phyloP scores from a whole-genome alignment of 257 asterid genomes.

The Scutellaria baicalensis region DNA sequence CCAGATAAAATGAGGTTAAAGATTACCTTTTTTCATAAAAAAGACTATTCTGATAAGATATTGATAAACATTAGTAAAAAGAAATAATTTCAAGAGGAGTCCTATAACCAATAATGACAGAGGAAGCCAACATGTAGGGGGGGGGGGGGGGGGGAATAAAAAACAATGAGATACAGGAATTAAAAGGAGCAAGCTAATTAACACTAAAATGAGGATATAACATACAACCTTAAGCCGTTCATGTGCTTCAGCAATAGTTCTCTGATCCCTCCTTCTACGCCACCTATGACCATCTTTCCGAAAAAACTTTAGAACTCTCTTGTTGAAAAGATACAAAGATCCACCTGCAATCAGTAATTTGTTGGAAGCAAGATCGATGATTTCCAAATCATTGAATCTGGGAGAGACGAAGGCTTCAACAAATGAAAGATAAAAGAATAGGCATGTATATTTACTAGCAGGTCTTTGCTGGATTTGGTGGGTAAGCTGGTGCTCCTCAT shows the following conservation, averaged over 20 bases:
- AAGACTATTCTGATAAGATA: not conserved
- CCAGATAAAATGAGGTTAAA: slow-evolving; percentile 1
- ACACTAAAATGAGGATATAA: slow-evolving; percentile 8
- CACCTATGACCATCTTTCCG: slow-evolving; percentile 96
- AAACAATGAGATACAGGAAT: not conserved
- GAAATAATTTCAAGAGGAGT: not conserved
- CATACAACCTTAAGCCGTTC: slow-evolving; percentile 84
- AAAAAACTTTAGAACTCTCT: slow-evolving; percentile 68
- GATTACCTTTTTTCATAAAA: not conserved
- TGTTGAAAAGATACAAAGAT: slow-evolving; percentile 73
- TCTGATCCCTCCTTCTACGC: slow-evolving; percentile 90
- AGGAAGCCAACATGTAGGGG: not conserved
- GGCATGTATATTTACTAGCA: slow-evolving; percentile 30
- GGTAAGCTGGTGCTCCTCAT: slow-evolving; percentile 65
- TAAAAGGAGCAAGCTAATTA: not conserved
- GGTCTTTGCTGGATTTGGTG: slow-evolving; percentile 74
- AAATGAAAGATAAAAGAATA: not conserved
- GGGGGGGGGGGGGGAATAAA: too few relatives aligned
- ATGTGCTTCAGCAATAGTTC: slow-evolving; percentile 90
- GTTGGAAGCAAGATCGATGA: slow-evolving; percentile 4
- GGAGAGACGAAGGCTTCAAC: not conserved
- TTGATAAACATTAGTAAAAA: not conserved
- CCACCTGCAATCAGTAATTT: slow-evolving; percentile 49
- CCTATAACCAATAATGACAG: not conserved
- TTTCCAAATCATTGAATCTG: slow-evolving; percentile 1